Evolutionary conservation across 2,329 filamentous ascomycete genomes (phyloP).

Genomic region (Claviceps cyperi): DNA sequence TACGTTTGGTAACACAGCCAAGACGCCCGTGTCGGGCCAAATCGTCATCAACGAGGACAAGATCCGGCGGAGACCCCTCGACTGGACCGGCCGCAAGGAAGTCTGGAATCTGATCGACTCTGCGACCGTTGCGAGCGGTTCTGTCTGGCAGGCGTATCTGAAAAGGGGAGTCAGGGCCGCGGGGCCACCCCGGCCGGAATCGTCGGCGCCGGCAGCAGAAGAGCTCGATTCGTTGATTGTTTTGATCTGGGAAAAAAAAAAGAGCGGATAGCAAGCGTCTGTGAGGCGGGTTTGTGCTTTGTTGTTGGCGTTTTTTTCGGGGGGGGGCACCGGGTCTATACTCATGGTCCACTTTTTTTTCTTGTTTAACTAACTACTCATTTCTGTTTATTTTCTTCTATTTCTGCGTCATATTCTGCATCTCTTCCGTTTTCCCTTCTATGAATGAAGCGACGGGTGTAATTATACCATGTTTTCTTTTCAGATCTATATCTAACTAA

Average conservation of each 20-base stretch:
- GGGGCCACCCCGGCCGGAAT: constrained; percentile 7
- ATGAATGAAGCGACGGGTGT: too few relatives aligned
- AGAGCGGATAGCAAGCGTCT: neutral
- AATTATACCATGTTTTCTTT: too few relatives aligned
- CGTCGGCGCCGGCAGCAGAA: constrained; percentile 6
- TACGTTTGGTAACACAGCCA: constrained; percentile 1
- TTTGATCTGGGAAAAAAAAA: constrained; percentile 23
- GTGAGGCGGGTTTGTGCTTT: neutral
- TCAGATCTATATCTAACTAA: too few relatives aligned
- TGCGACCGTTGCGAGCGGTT: constrained; percentile 18
- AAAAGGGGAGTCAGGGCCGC: constrained; percentile 14
- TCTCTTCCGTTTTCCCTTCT: too few relatives aligned
- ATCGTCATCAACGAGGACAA: constrained; percentile 19
- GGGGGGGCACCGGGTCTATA: too few relatives aligned
- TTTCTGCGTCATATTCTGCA: neutral
- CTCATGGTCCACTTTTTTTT: neutral
- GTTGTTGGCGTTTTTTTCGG: neutral
- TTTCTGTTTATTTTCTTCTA: neutral
- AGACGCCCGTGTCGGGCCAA: constrained; percentile 12
- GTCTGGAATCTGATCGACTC: constrained; percentile 29
- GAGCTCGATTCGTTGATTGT: constrained; percentile 26
- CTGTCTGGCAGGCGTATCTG: constrained; percentile 33
- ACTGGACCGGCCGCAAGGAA: constrained; percentile 21
- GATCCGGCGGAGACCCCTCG: constrained; percentile 17
- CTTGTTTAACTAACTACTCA: too few relatives aligned